phyloP scores from a whole-genome alignment of 2,329 filamentous ascomycete species.

The Penicillium sp. region DNA sequence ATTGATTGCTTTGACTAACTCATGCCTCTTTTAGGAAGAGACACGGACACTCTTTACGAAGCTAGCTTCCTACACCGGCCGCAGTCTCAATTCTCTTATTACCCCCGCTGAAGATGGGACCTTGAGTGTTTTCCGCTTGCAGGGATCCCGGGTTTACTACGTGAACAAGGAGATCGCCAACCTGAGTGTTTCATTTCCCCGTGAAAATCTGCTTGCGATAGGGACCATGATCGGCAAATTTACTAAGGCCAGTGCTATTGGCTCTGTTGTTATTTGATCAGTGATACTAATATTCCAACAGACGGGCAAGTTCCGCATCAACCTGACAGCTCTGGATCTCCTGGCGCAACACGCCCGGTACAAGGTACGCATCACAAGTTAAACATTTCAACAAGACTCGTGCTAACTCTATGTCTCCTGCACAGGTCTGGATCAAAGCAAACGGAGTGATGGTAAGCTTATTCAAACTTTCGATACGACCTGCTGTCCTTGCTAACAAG shows the following conservation, averaged over 20 bases:
- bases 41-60: constrained; percentile 79
- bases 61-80: constrained; percentile 87
- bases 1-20: background rate
- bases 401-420: background rate
- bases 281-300: constrained; percentile 38
- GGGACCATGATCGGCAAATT: constrained; percentile 61
- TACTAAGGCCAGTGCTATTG: background rate
- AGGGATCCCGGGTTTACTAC: constrained; percentile 85
- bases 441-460: constrained; percentile 77
- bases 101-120: constrained; percentile 61
- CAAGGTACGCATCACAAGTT: constrained; percentile 53
- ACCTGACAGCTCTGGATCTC: constrained; percentile 87
- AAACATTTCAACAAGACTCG: background rate
- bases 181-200: constrained; percentile 79
- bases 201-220: constrained; percentile 79
- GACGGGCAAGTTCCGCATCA: constrained; percentile 89
- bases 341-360: constrained; percentile 89
- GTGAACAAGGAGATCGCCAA: constrained; percentile 87
- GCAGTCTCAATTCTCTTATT: constrained; percentile 4
- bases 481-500: too few relatives aligned
- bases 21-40: constrained; percentile 32
- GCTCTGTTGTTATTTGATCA: background rate
- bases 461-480: too few relatives aligned
- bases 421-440: constrained; percentile 78
- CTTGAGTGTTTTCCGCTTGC: constrained; percentile 70